These are phyloP conservation scores for Calonectria pseudoreteaudii DNA, from an alignment of 2,329 filamentous ascomycete species.

Conservation along the genomic window DNA sequence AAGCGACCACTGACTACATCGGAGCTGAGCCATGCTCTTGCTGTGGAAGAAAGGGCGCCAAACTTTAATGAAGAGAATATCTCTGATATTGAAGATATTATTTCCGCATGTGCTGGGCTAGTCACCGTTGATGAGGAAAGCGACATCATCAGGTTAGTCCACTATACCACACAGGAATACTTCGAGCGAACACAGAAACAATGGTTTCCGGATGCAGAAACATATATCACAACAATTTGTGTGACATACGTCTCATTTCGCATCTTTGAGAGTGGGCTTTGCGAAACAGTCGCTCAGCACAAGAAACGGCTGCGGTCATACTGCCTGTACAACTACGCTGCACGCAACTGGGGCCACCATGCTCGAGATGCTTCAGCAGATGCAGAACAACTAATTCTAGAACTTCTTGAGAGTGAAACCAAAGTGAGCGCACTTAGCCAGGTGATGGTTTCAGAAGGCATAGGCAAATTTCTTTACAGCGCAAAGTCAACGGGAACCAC, in stretches of 20 bases:
- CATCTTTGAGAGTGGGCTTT: slow-evolving; percentile 31
- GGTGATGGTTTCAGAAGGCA: too few relatives aligned
- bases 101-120: background rate
- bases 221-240: slow-evolving; percentile 46
- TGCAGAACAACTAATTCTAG: background rate
- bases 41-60: background rate
- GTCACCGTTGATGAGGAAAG: background rate
- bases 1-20: background rate
- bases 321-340: slow-evolving; percentile 20
- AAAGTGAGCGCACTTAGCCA: slow-evolving; percentile 4
- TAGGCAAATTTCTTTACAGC: background rate
- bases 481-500: background rate
- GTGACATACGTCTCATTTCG: slow-evolving; percentile 52
- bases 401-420: background rate
- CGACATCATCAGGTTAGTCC: background rate
- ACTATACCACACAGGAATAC: background rate
- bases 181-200: background rate
- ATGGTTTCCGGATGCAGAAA: slow-evolving; percentile 48
- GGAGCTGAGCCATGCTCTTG: background rate
- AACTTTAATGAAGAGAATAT: background rate
- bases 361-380: background rate
- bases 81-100: background rate
- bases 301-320: background rate
- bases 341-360: slow-evolving; percentile 27
- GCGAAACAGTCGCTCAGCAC: background rate